Evolutionary conservation across 345 rosid species (phyloP).

Genomic region (Syzygium aromaticum): DNA sequence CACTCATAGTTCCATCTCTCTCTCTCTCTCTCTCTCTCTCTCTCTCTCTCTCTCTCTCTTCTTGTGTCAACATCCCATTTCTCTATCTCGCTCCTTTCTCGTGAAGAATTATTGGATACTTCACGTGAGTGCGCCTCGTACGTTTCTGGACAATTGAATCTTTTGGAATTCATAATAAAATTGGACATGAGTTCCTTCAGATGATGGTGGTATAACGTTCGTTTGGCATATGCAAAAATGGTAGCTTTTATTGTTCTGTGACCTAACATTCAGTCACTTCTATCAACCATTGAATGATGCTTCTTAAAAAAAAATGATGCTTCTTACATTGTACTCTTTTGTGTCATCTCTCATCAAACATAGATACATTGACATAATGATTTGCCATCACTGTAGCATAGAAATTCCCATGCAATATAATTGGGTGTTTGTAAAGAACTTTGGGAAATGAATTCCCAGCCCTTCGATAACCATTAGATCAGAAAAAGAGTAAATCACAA

Average conservation of each 20-base stretch:
- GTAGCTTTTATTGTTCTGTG: background rate
- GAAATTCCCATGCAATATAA: background rate
- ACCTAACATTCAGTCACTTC: background rate
- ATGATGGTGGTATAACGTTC: background rate
- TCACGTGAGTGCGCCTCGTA: background rate
- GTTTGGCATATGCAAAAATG: background rate
- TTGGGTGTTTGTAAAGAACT: background rate
- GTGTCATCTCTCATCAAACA: background rate
- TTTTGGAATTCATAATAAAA: background rate
- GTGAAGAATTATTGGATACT: background rate
- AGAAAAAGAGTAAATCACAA: background rate
- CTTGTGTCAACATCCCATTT: background rate
- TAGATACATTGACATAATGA: background rate
- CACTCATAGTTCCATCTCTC: background rate
- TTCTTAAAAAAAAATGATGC: background rate
- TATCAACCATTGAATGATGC: background rate
- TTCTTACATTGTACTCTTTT: background rate
- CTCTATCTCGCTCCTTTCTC: background rate
- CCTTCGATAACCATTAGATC: accelerated
- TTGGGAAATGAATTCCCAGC: background rate
- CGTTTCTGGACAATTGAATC: background rate
- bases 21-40: background rate
- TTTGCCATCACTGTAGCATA: background rate
- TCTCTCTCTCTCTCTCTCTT: no score
- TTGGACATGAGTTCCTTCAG: background rate